Evolutionary conservation across 768 basidiomycete genomes (phyloP), one percentile per base, ranked within the genome.

Genomic region (Tulasnella sp.): DNA sequence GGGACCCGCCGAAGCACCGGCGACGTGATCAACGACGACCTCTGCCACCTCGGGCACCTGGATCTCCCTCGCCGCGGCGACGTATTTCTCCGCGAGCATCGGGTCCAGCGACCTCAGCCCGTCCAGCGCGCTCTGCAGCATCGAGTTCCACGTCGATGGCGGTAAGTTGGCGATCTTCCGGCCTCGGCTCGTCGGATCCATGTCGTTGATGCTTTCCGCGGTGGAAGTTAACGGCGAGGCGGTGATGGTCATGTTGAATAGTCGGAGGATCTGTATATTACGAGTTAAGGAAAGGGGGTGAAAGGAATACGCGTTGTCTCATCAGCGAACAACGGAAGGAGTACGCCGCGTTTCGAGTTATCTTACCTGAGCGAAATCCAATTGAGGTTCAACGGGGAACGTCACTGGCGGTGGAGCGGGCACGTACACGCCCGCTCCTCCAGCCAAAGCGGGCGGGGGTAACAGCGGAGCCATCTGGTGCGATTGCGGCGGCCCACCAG

Each of bases 101-200:
- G 77, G 77, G n/a, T 77, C 77, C 42, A 77, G n/a, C 70, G 18
- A 16, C 40, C 69, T 29, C 44, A 77, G 42, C n/a, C 77, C 71
- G 32, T 71, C 69, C 32, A 77, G 18, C n/a, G 77, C 77, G 29
- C 29, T 42, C 70, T 77, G 69, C 35, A 77, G 26, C 77, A 77
- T 44, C 46, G 39, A 29, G 29, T 76, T 76, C 51, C 48, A 76
- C 51, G 61, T 69, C 35, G 51, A 29, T 13, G 75, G 51, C 3
- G 75, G 55, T 18, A 76, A 18, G 6, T 35, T 32, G 29, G 75
- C n/a, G 16, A 55, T 16, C 35, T 69, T 46, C 39, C 37, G 3
- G 4, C 71, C 71, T 42, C 71, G 29, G 20, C 39, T 48, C 15
- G 74, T 57, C 9, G 46, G 74, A 32, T 39, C 74, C 23, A 29